Base-by-base conservation (phyloP, 208 protist genomes). In the Wallacemonas sp. region DNA sequence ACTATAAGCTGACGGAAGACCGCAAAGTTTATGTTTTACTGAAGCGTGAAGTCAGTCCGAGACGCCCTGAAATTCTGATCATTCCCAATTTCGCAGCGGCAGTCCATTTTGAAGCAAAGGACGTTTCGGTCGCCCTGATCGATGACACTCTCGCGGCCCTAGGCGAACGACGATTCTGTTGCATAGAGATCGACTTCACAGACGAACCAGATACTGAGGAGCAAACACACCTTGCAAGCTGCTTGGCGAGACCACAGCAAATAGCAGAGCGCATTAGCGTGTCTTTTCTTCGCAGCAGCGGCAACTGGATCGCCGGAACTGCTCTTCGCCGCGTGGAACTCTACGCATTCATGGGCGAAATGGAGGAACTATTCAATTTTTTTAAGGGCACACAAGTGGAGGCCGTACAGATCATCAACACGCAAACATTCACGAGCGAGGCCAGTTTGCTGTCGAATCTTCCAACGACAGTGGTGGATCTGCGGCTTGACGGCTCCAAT, bases 101-200 rank as follows among this genome's bases (percentile, higher is more conserved):
- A 27, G 26, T 55, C 9, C 47, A 55, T n/a, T 34, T 55, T 12
- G 47, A 55, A 33, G 47, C 47, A 6, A 28, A 5, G 5, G 24
- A 55, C 0, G 21, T 55, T 8, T 55, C 47, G 12, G n/a, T 55
- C 24, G 24, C 47, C 5, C 4, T 27, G 4, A 17, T 55, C n/a
- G 21, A 11, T 28, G 5, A 6, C 11, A 19, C 47, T 19, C 24
- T 55, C 5, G 27, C 47, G 8, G 47, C 11, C 15, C 24, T 55
- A 1, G 26, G 11, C 6, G 26, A 26, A 8, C 6, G 26, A 8
- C 11, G 26, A 6, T 55, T 55, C 47, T 55, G 47, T 19, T 55
- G 47, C 26, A 33, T 55, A 8, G 47, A 55, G 21, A n/a, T 55
- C 11, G n/a, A 55, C n/a, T 5, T 55, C 47, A 33, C 47, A 8